Conservation (phyloP, 2,329 filamentous ascomycete species). For the Amylocarpus encephaloides region DNA sequence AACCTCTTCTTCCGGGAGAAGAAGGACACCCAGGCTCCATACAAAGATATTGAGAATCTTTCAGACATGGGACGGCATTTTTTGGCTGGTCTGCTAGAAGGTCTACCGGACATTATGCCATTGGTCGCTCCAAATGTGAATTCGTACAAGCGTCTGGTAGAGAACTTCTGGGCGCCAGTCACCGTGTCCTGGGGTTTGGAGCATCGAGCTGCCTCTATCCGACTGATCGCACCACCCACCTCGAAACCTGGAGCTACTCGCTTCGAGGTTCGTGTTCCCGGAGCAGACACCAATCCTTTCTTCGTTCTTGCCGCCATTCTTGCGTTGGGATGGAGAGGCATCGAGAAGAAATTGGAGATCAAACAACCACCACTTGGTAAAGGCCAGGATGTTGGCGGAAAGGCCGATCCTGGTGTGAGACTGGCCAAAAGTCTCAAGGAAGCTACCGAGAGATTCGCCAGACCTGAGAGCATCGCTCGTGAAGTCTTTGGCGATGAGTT, state of each 20-base stretch:
- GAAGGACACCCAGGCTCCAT: slow-evolving; percentile 64
- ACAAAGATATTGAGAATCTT: slow-evolving; percentile 68
- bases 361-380: slow-evolving; percentile 76
- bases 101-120: slow-evolving; percentile 92
- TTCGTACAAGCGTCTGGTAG: slow-evolving; percentile 95
- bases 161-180: slow-evolving; percentile 98
- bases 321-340: slow-evolving; percentile 81
- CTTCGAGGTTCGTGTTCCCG: slow-evolving; percentile 87
- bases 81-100: slow-evolving; percentile 81
- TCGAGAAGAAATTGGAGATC: slow-evolving; percentile 87
- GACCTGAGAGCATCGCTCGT: slow-evolving; percentile 76
- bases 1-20: slow-evolving; percentile 76
- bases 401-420: slow-evolving; percentile 63
- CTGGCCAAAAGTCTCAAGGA: slow-evolving; percentile 82
- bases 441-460: slow-evolving; percentile 71
- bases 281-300: slow-evolving; percentile 89
- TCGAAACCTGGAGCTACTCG: slow-evolving; percentile 78
- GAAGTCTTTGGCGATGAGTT: slow-evolving; percentile 93
- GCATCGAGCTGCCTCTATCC: slow-evolving; percentile 85
- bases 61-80: slow-evolving; percentile 90
- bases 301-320: slow-evolving; percentile 82
- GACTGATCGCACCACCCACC: slow-evolving; percentile 83
- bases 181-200: slow-evolving; percentile 96
- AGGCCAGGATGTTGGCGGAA: slow-evolving; percentile 73
- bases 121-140: slow-evolving; percentile 91